phyloP scores from a whole-genome alignment of 768 basidiomycete genomes.

The Pilatotrama ljubarskyi region DNA sequence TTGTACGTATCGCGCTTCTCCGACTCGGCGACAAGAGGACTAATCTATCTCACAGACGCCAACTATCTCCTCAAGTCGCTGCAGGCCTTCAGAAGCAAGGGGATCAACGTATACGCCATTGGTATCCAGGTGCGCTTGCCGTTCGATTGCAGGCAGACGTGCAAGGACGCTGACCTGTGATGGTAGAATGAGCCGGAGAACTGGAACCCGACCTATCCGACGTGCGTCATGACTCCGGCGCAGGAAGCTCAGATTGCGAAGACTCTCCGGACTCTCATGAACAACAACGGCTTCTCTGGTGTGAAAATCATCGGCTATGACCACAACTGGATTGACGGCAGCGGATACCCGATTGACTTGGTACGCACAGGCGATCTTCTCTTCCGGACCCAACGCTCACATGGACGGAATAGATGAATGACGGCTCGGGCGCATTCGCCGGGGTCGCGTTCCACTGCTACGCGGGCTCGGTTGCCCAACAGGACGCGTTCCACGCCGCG shows the following conservation, averaged over 20 bases:
- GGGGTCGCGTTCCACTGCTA: conserved; percentile 80
- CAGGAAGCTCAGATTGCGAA: conserved; percentile 61
- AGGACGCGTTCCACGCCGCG: conserved; percentile 54
- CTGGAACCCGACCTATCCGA: conserved; percentile 69
- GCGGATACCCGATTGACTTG: conserved; percentile 58
- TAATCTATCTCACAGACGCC: conserved; percentile 47
- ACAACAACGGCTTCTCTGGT: conserved; percentile 57
- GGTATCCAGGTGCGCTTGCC: conserved; percentile 43
- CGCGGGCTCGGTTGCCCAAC: conserved; percentile 50
- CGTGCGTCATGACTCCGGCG: conserved; percentile 52
- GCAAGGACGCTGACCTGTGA: too few relatives aligned
- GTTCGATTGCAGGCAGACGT: background rate
- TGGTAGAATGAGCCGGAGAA: conserved; percentile 54
- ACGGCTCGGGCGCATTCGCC: conserved; percentile 52
- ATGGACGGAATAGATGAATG: conserved; percentile 46
- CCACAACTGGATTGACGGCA: conserved; percentile 75
- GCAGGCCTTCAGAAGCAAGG: conserved; percentile 64
- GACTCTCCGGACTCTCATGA: conserved; percentile 55
- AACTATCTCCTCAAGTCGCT: conserved; percentile 71
- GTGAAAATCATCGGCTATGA: conserved; percentile 69
- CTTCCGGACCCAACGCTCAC: background rate
- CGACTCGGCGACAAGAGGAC: background rate
- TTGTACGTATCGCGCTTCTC: conserved; percentile 39
- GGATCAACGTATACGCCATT: conserved; percentile 64
- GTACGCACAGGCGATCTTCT: conserved; percentile 30